Percentiles rank a stretch among this genome's conserved stretches.
phyloP scores from a whole-genome alignment of 2,329 filamentous ascomycete genomes.

The Stemphylium lycopersici region DNA sequence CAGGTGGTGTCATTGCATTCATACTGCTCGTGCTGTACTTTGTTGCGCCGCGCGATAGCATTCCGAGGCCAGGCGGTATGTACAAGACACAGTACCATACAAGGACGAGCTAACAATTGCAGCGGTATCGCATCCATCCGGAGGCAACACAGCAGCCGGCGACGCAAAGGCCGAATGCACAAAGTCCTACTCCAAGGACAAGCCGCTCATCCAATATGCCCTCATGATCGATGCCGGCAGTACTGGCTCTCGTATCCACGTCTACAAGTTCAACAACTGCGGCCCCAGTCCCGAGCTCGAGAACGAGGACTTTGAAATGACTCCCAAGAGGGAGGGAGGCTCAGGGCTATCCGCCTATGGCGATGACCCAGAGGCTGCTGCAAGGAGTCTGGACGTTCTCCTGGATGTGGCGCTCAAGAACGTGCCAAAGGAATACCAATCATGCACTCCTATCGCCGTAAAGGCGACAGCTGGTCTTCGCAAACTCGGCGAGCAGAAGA shows the following conservation, averaged over 20 bases:
- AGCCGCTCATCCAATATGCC: slow-evolving; percentile 95
- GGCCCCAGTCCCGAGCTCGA: slow-evolving; percentile 94
- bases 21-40: slow-evolving; percentile 64
- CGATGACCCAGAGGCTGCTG: slow-evolving; percentile 83
- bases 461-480: slow-evolving; percentile 96
- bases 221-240: slow-evolving; percentile 99
- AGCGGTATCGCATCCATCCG: slow-evolving; percentile 31
- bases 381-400: slow-evolving; percentile 84
- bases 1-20: slow-evolving; percentile 64
- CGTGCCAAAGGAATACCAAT: slow-evolving; percentile 86
- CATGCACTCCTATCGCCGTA: slow-evolving; percentile 94
- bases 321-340: slow-evolving; percentile 80
- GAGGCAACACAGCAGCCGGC: slow-evolving; percentile 56
- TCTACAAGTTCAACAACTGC: slow-evolving; percentile 99
- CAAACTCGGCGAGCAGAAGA: slow-evolving; percentile 80
- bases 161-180: slow-evolving; percentile 76
- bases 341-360: slow-evolving; percentile 84
- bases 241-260: slow-evolving; percentile 96
- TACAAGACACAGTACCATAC: not conserved
- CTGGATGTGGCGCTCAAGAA: slow-evolving; percentile 83
- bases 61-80: slow-evolving; percentile 35
- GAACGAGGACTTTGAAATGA: slow-evolving; percentile 91
- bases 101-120: not conserved
- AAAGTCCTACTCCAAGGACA: slow-evolving; percentile 81
- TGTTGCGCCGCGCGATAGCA: slow-evolving; percentile 54